A percentile compares a stretch with the other conserved stretches of the same genome.
phyloP scores from a whole-genome alignment of 2,329 filamentous ascomycete species.

The Trichoderma lentiforme region DNA sequence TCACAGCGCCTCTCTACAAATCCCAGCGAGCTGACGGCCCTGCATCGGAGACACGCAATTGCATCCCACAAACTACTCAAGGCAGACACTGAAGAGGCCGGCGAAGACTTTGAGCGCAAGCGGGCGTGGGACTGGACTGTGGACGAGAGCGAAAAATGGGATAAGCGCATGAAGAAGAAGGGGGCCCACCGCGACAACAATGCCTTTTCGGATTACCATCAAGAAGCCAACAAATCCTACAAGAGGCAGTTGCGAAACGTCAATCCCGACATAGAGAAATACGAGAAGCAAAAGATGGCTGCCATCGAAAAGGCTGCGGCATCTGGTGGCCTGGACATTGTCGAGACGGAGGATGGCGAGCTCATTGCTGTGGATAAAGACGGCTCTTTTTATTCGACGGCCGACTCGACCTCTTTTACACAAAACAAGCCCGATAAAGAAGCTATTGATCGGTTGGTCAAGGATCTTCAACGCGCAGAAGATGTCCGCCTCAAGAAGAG shows the following conservation, averaged over 20 bases:
- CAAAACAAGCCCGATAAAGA: constrained; percentile 85
- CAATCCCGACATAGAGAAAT: constrained; percentile 73
- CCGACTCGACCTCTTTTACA: constrained; percentile 75
- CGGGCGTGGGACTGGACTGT: constrained; percentile 98
- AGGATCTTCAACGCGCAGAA: constrained; percentile 83
- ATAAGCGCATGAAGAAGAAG: constrained; percentile 85
- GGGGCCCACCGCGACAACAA: constrained; percentile 76
- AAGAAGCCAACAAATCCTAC: constrained; percentile 89
- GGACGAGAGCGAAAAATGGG: constrained; percentile 92
- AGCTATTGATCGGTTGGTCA: constrained; percentile 82
- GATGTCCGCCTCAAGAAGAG: constrained; percentile 82
- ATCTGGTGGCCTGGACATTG: constrained; percentile 81
- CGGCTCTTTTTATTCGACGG: constrained; percentile 85
- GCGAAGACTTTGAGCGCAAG: constrained; percentile 95
- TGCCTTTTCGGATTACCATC: constrained; percentile 83
- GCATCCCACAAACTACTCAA: constrained; percentile 92
- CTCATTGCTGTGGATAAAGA: constrained; percentile 90
- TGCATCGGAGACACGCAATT: constrained; percentile 83
- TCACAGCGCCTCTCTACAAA: constrained; percentile 76
- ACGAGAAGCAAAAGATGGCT: constrained; percentile 80
- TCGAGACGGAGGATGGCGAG: constrained; percentile 93
- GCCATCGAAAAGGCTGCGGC: constrained; percentile 82
- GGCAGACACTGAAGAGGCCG: constrained; percentile 78
- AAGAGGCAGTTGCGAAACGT: constrained; percentile 82
- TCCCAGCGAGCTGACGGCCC: constrained; percentile 68